Conservation (phyloP, 1,284 basidiomycete species). For the Laetiporus sulphureus region DNA sequence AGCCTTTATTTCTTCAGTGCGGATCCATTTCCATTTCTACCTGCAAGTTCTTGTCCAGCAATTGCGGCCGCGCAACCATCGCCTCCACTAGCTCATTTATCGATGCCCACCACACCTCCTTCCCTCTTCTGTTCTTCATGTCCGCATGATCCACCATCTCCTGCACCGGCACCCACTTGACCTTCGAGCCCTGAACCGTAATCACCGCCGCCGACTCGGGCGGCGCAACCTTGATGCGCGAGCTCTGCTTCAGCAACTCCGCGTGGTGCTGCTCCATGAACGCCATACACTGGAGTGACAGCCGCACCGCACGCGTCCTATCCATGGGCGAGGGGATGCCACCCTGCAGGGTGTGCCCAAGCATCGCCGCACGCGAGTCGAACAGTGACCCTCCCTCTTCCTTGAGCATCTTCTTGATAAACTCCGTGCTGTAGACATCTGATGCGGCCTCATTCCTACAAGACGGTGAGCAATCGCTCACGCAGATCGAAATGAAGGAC, state of each 20-base stretch:
- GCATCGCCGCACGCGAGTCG: slow-evolving; percentile 88
- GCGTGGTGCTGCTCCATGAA: slow-evolving; percentile 86
- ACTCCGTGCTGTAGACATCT: slow-evolving; percentile 84
- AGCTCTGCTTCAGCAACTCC: slow-evolving; percentile 37
- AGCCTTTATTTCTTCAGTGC: too few relatives aligned
- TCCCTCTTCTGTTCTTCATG: slow-evolving; percentile 85
- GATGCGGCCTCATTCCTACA: slow-evolving; percentile 83
- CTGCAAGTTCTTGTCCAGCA: slow-evolving; percentile 30
- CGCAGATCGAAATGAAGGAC: slow-evolving; percentile 13
- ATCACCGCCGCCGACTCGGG: slow-evolving; percentile 83
- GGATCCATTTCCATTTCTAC: too few relatives aligned
- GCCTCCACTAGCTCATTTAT: slow-evolving; percentile 69
- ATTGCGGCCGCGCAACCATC: slow-evolving; percentile 55
- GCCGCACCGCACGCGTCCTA: slow-evolving; percentile 84
- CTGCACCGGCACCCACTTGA: slow-evolving; percentile 79
- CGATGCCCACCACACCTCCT: slow-evolving; percentile 75
- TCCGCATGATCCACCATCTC: slow-evolving; percentile 87
- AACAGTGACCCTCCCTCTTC: slow-evolving; percentile 92
- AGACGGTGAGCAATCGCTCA: background rate
- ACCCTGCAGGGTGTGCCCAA: slow-evolving; percentile 96
- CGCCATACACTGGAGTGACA: slow-evolving; percentile 89
- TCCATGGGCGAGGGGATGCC: slow-evolving; percentile 93
- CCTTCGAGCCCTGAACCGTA: slow-evolving; percentile 76
- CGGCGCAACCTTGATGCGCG: slow-evolving; percentile 43
- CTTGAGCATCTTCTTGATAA: slow-evolving; percentile 90